Percentiles rank a stretch among this genome's conserved stretches.
Conservation (phyloP, 129 eudicot species). For the Saussurea involucrata region DNA sequence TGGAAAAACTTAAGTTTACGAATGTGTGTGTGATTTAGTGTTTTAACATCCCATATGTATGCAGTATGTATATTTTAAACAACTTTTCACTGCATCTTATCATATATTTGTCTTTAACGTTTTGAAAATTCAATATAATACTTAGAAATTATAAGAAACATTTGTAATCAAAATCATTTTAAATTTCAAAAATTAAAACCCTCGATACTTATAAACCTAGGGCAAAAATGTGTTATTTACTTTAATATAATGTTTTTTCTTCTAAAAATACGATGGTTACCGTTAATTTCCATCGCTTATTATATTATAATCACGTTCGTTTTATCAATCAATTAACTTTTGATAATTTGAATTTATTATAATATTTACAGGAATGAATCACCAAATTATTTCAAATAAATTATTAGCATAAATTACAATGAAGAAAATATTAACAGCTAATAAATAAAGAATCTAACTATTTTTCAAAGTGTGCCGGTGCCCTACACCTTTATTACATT, state of each 20-base stretch:
- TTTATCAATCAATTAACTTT: background rate
- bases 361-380: background rate
- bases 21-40: too few species aligned
- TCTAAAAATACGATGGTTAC: background rate
- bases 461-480: background rate
- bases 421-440: background rate
- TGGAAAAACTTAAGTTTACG: too few species aligned
- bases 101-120: too few species aligned
- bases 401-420: background rate
- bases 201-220: background rate
- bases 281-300: background rate
- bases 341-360: background rate
- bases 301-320: background rate
- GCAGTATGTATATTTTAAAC: too few species aligned
- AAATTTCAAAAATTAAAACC: background rate
- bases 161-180: background rate
- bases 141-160: background rate
- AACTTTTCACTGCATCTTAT: too few species aligned
- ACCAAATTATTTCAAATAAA: background rate
- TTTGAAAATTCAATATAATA: background rate
- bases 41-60: too few species aligned
- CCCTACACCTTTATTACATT: conserved; percentile 7
- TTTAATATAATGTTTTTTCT: background rate
- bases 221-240: background rate
- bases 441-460: background rate